phyloP scores from a whole-genome alignment of 169 alveolate species.

The Eimeria sp. region DNA sequence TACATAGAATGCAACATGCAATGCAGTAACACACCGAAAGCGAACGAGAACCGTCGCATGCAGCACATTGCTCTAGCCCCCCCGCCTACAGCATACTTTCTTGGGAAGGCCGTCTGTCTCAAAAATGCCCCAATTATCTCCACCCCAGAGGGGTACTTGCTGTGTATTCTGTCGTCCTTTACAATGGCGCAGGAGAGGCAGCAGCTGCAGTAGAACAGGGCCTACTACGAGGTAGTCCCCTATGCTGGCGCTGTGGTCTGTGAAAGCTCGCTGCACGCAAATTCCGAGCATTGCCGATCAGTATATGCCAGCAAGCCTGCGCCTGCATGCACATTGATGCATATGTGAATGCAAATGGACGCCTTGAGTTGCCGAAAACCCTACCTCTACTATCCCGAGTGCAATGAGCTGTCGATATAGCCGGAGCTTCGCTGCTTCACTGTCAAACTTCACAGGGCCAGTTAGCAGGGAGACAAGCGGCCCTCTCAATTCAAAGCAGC shows the following conservation, averaged over 20 bases:
- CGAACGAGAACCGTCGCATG: neutral
- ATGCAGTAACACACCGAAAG: neutral
- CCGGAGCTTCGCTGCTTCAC: slow-evolving; percentile 75
- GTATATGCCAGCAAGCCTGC: neutral
- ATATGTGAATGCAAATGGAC: neutral
- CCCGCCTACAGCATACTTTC: neutral
- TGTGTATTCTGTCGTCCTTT: neutral
- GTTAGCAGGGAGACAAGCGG: slow-evolving; percentile 64
- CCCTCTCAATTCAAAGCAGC: slow-evolving; percentile 58
- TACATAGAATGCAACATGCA: neutral
- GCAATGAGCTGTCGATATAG: slow-evolving; percentile 82
- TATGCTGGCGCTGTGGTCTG: slow-evolving; percentile 22
- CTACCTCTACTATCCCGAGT: slow-evolving; percentile 72
- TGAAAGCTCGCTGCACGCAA: slow-evolving; percentile 29
- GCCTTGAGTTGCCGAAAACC: slow-evolving; percentile 11
- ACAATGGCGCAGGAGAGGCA: slow-evolving; percentile 22
- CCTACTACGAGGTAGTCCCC: slow-evolving; percentile 71
- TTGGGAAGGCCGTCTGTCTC: slow-evolving; percentile 51
- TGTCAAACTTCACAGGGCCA: slow-evolving; percentile 55
- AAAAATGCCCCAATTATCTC: slow-evolving; percentile 7
- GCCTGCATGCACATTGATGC: neutral
- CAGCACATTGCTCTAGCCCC: neutral
- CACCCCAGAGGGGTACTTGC: neutral
- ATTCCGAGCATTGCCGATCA: neutral
- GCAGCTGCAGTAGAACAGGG: slow-evolving; percentile 75